phyloP scores from a whole-genome alignment of 169 alveolate genomes.

The Perkinsus marinus region DNA sequence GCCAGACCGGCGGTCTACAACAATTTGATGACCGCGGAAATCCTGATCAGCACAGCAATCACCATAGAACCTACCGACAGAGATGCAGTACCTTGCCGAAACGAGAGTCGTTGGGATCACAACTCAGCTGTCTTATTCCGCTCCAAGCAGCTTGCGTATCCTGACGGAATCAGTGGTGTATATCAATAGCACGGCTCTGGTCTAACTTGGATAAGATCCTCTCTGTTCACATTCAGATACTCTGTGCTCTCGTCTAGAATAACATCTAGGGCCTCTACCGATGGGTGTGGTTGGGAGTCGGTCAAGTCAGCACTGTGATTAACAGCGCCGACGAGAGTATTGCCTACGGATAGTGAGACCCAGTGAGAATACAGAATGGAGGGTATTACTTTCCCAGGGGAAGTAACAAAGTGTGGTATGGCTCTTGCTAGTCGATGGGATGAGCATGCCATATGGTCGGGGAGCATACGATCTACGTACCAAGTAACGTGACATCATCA shows the following conservation, averaged over 20 bases:
- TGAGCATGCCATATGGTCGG: slow-evolving; percentile 57
- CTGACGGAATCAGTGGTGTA: neutral
- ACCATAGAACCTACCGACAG: neutral
- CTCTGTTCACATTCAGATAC: slow-evolving; percentile 35
- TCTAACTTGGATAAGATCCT: slow-evolving; percentile 17
- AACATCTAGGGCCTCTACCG: slow-evolving; percentile 53
- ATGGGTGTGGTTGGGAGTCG: slow-evolving; percentile 36
- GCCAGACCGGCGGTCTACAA: slow-evolving; percentile 51
- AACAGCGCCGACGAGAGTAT: slow-evolving; percentile 71
- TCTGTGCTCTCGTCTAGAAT: slow-evolving; percentile 50
- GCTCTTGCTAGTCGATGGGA: slow-evolving; percentile 76
- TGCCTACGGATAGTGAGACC: neutral
- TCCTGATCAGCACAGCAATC: slow-evolving; percentile 5
- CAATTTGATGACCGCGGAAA: slow-evolving; percentile 75
- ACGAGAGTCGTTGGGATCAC: slow-evolving; percentile 17
- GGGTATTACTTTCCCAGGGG: slow-evolving; percentile 56
- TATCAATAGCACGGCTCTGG: neutral
- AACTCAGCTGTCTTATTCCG: slow-evolving; percentile 55
- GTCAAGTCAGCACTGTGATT: slow-evolving; percentile 54
- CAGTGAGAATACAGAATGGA: neutral
- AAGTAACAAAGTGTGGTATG: slow-evolving; percentile 72
- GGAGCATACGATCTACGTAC: slow-evolving; percentile 38
- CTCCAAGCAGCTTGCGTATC: slow-evolving; percentile 52
- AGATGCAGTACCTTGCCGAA: neutral
- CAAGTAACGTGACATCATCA: neutral